Evolutionary conservation across 805 yeast genomes (phyloP).

Genomic region (Wickerhamomyces xylosicus): DNA sequence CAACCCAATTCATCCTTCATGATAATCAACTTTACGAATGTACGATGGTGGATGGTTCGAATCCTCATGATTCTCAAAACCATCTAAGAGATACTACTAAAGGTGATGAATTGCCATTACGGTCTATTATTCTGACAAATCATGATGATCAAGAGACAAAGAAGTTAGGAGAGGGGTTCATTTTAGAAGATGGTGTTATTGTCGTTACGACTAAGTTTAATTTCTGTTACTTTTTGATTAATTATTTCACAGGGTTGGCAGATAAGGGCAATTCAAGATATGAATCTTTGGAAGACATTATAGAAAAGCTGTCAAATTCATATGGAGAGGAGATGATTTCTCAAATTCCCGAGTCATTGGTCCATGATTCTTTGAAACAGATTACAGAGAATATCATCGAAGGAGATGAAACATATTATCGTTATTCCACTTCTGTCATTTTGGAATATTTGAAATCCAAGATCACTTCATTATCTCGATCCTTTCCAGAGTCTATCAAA

Average conservation of each 20-base stretch:
- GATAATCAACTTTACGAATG: slow-evolving; percentile 27
- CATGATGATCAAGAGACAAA: slow-evolving; percentile 1
- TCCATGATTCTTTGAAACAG: slow-evolving; percentile 15
- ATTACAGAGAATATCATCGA: slow-evolving; percentile 32
- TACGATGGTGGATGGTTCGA: slow-evolving; percentile 26
- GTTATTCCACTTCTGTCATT: slow-evolving; percentile 30
- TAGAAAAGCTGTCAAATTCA: slow-evolving; percentile 22
- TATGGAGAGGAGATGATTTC: slow-evolving; percentile 3
- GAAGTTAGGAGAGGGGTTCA: slow-evolving; percentile 19
- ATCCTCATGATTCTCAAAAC: slow-evolving; percentile 22
- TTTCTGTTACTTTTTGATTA: slow-evolving; percentile 28
- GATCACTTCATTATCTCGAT: slow-evolving; percentile 22
- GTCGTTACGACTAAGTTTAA: slow-evolving; percentile 32
- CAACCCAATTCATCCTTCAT: slow-evolving; percentile 8
- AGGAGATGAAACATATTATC: slow-evolving; percentile 34
- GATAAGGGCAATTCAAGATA: slow-evolving; percentile 20
- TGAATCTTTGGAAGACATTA: slow-evolving; percentile 32
- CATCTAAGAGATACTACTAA: slow-evolving; percentile 19
- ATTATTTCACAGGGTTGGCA: slow-evolving; percentile 21
- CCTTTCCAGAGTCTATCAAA: slow-evolving; percentile 29
- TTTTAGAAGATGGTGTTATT: slow-evolving; percentile 30
- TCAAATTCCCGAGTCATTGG: slow-evolving; percentile 9
- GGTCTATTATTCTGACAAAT: slow-evolving; percentile 23
- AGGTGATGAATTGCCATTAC: slow-evolving; percentile 24
- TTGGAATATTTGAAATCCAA: slow-evolving; percentile 27